Base-by-base conservation (phyloP, 2,329 filamentous ascomycete species). In the Thielaviopsis cerberus region DNA sequence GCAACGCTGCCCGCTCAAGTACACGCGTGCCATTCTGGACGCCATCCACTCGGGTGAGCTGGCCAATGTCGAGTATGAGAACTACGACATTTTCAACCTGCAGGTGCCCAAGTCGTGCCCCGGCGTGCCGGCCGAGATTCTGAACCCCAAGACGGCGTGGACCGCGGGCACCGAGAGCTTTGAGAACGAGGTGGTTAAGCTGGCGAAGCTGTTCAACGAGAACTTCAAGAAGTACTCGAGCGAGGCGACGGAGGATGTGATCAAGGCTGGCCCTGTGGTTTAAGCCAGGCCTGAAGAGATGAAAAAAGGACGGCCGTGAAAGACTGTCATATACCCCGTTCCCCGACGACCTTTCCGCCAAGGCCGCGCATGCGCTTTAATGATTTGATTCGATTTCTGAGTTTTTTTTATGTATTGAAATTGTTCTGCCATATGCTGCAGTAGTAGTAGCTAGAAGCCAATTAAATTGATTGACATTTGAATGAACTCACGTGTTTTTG, bases 1-100 rank as follows among this genome's bases (percentile, higher is more conserved):
- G 90, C 72, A 94, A 94, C 86, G 91, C 66, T 97, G 91, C 81
- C 91, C 91, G 48, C 81, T 97, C 71, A 96, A 96, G 77, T 98
- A 97, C 79, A 98, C 92, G 45, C 90, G 92, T 67, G 91, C 92
- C 67, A 97, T 98, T 71, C 83, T 98, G 66, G 91, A 98, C 72
- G 86, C 67, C 69, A 96, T 98, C 75, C 92, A 98, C 84, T 90
- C 82, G 56, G 92, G 92, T 65, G 88, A 95, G 75, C 87, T 98
- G 64, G 89, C 89, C 68, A 86, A 94, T 66, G 85, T 81, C 62
- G 85, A 94, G 73, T 98, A 88, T 75, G 92, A 98, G 78, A 88
- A 76, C 64, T 98, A 98, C 75, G 88, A 89, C 48, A 83, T 89
- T 63, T 98, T 98, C 83, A 95, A 96, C 79, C 85, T 98, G 60